Evolutionary conservation across 768 basidiomycete species (phyloP), one percentile per base, ranked within the genome.

Genomic region (Tricholomella constricta): DNA sequence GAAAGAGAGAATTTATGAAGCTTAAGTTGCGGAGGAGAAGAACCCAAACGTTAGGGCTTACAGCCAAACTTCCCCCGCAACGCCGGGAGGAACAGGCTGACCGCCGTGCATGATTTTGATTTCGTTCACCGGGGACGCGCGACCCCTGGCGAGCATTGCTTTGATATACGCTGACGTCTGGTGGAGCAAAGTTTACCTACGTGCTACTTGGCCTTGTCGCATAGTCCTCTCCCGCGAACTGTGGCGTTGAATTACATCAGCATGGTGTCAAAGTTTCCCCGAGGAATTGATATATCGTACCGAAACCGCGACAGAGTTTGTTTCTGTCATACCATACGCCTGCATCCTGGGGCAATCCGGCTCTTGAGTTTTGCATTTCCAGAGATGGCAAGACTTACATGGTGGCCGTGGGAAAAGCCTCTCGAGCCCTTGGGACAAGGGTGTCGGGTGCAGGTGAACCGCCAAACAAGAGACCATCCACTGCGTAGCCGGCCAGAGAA

Each of bases 191-290:
- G 7, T 37, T 41, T 27, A 66, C 80, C 63, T 47, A 83, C 80
- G 79, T 77, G 75, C 73, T 77, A 10, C 72, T 68, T 27, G 80
- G 80, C 42, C 83, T 75, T 7, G 64, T 64, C 17, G 72, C 57
- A 59, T 84, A 86, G 66, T 88, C 86, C 56, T 82, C 80, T 37
- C 83, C 84, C n/a, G 78, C 75, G 52, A 71, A 68, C 72, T 72
- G 41, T 26, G 22, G 44, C 61, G 52, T 32, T 23, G 34, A 43
- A 19, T 46, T 9, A 51, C 42, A 50, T 20, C 19, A 6, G 22
- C 11, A 9, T 17, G 27, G 42, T 43, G 14, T 20, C 5, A 19
- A 23, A 23, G 1, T 1, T 14, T 42, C n/a, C 14, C 27, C 6
- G 40, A 20, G 36, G 48, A 34, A 48, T 19, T 10, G 10, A 14